phyloP scores from a whole-genome alignment of 805 yeast species.

The Saturnispora silvae region DNA sequence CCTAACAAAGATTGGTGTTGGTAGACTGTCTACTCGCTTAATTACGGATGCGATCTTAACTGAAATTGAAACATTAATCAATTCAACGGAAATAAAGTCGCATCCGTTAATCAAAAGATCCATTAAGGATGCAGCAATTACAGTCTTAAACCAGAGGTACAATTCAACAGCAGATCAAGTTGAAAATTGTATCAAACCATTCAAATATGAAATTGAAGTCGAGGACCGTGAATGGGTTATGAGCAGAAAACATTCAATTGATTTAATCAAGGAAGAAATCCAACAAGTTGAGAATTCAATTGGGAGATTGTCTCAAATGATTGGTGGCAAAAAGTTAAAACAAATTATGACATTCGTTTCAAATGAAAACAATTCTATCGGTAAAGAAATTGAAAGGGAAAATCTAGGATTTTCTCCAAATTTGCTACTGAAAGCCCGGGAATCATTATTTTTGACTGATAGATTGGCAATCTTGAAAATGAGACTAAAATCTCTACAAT shows the following conservation, averaged over 20 bases:
- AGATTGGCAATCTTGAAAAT: constrained; percentile 59
- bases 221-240: constrained; percentile 90
- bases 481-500: constrained; percentile 66
- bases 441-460: constrained; percentile 70
- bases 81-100: constrained; percentile 62
- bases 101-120: constrained; percentile 82
- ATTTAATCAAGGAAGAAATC: constrained; percentile 71
- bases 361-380: constrained; percentile 30
- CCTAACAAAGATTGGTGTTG: constrained; percentile 87
- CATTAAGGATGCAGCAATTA: constrained; percentile 74
- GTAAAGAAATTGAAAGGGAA: constrained; percentile 43
- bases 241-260: constrained; percentile 69
- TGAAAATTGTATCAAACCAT: constrained; percentile 96
- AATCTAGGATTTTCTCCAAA: constrained; percentile 77
- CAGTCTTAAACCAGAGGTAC: constrained; percentile 67
- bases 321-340: constrained; percentile 76
- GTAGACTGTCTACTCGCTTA: constrained; percentile 75
- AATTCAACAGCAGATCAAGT: constrained; percentile 96
- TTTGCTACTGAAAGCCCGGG: constrained; percentile 66
- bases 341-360: constrained; percentile 73
- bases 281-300: constrained; percentile 66
- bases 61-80: constrained; percentile 67
- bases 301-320: constrained; percentile 46
- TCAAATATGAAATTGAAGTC: constrained; percentile 91
- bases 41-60: constrained; percentile 70